These are phyloP conservation scores for Beta corolliflora DNA, from an alignment of 179 eudicot genomes.

Conservation along the genomic window DNA sequence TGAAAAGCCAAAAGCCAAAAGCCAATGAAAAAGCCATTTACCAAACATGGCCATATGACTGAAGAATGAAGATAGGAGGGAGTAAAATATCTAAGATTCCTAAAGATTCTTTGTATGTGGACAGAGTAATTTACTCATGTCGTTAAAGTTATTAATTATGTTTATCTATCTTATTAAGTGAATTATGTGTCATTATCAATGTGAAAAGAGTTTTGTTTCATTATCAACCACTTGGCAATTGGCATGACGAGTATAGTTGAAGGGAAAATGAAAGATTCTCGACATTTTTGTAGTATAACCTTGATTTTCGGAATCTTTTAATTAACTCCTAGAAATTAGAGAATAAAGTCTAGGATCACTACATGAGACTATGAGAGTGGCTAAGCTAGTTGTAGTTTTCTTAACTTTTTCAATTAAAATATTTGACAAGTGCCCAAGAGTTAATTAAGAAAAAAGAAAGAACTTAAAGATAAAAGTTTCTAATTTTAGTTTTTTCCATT, in stretches of 20 bases:
- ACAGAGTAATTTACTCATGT: neutral
- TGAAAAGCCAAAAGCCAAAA: too few relatives aligned
- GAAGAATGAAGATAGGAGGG: too few relatives aligned
- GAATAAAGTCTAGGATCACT: neutral
- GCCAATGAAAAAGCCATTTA: too few relatives aligned
- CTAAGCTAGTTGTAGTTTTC: neutral
- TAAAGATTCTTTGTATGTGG: conserved; percentile 22
- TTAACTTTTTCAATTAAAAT: too few relatives aligned
- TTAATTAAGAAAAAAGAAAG: neutral
- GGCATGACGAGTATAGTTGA: too few relatives aligned
- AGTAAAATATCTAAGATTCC: conserved; percentile 6
- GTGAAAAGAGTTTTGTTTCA: neutral
- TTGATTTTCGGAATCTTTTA: too few relatives aligned
- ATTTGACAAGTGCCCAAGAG: neutral
- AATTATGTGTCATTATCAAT: neutral
- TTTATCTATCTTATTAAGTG: too few relatives aligned
- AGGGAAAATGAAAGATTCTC: neutral
- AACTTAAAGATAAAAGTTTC: neutral
- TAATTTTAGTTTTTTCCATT: neutral
- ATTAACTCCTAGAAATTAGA: neutral
- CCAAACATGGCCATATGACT: too few relatives aligned
- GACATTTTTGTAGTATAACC: too few relatives aligned
- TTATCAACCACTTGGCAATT: neutral
- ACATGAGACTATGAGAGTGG: neutral
- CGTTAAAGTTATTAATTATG: too few relatives aligned